Base-by-base conservation (phyloP, 129 eudicot genomes). In the Silybum marianum region DNA sequence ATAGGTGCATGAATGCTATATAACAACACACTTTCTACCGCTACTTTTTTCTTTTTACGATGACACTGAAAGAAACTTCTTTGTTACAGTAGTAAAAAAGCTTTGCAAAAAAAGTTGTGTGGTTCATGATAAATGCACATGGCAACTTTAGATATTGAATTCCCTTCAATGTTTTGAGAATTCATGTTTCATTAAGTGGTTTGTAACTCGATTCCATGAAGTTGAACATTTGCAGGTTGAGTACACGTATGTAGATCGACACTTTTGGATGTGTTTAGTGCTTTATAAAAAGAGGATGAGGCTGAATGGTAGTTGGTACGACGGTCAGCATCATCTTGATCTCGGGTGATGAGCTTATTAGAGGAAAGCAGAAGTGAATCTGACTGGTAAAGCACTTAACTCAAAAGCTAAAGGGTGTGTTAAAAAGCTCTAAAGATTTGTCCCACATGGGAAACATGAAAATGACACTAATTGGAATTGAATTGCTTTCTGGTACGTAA, bases 361-460 rank as follows among this genome's bases (percentile, higher is more conserved):
- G 69, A 32, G 79, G 79, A 73, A 74, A 73, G 46, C 69, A 63
- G 74, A 82, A 82, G 71, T 76, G 85, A 69, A 69, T 76, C 81
- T 82, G 85, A 82, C 77, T 82, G 39, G 77, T 75, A 69, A 82
- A 75, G 81, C 85, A 82, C 81, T 82, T 22, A 25, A 32, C 63
- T 69, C 62, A 44, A 65, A 74, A 74, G 80, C 68, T 71, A 80
- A 60, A 9, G 38, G 74, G 74, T 63, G 44, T 79, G 62, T 73
- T 63, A 13, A n/a, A 73, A 74, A 73, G 84, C 68, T 39, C 24
- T 73, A 63, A 65, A 22, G 51, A 44, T 65, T 75, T 74, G 30
- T 75, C 75, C 48, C 79, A 72, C 68, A 42, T 58, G 82, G 75
- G 25, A 71, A 80, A 79, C 81, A 58, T 58, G 54, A 77, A 39